Percentiles rank a stretch among this genome's conserved stretches.
Evolutionary conservation across 352 stramenopile species (phyloP).

Genomic region (Pythium angustatum): DNA sequence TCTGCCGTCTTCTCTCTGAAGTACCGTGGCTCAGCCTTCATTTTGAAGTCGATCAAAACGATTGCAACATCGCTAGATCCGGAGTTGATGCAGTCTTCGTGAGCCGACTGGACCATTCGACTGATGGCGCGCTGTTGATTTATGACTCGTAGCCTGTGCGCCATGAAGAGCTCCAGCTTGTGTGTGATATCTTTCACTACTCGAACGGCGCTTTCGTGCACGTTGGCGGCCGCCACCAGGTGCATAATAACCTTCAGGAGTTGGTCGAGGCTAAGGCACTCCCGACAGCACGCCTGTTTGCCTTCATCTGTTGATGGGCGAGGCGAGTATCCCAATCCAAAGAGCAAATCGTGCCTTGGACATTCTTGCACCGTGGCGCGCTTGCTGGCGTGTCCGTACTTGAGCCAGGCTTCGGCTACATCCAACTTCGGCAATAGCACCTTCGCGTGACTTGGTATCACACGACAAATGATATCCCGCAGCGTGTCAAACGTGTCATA

Average conservation of each 20-base stretch:
- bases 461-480: not conserved
- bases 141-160: not conserved
- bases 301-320: not conserved
- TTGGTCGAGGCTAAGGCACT: not conserved
- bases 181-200: not conserved
- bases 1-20: slow-evolving; percentile 13
- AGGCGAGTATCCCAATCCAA: not conserved
- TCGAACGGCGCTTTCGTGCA: not conserved
- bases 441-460: not conserved
- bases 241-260: not conserved
- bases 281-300: not conserved
- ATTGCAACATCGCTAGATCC: slow-evolving; percentile 4
- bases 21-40: slow-evolving; percentile 28
- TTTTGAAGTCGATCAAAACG: slow-evolving; percentile 32
- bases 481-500: slow-evolving; percentile 10
- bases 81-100: not conserved
- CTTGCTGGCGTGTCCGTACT: slow-evolving; percentile 14
- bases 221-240: not conserved
- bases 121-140: not conserved
- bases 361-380: not conserved
- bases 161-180: slow-evolving; percentile 5
- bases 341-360: not conserved
- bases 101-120: not conserved
- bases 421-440: not conserved
- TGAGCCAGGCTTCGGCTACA: slow-evolving; percentile 9